Conservation (phyloP, 139 green algal genomes). For the Auxenochlorella protothecoides region DNA sequence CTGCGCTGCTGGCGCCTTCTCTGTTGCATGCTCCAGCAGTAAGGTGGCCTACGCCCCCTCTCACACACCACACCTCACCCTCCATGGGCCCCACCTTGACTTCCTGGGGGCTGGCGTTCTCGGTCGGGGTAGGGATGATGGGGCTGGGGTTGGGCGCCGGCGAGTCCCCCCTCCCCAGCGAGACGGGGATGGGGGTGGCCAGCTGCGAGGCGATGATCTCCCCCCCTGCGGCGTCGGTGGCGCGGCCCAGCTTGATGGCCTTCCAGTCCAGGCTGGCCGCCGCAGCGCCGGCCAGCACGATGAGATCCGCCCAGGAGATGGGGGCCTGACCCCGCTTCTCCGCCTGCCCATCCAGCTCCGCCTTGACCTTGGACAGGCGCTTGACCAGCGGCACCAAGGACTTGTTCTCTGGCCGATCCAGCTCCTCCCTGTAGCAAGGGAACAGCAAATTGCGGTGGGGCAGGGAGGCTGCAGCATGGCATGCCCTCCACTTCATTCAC, state of each 20-base stretch:
- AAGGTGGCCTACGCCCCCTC: no score
- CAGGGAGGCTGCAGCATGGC: no score
- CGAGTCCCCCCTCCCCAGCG: neutral
- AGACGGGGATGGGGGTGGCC: neutral
- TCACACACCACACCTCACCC: no score
- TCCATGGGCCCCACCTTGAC: no score
- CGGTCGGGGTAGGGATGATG: neutral
- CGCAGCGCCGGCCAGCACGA: slow-evolving; percentile 20
- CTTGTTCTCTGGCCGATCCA: slow-evolving; percentile 54
- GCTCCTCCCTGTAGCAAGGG: slow-evolving; percentile 50
- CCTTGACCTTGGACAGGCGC: slow-evolving; percentile 46
- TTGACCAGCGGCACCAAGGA: slow-evolving; percentile 42
- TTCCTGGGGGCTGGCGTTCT: neutral
- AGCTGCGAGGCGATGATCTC: neutral
- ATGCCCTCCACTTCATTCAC: no score
- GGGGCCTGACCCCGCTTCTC: slow-evolving; percentile 20
- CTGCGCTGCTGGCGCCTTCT: no score
- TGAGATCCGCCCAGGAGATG: slow-evolving; percentile 61
- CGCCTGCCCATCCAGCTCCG: slow-evolving; percentile 44
- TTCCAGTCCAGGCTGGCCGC: neutral
- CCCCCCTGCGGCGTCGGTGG: neutral
- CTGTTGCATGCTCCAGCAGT: no score
- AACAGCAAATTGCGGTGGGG: neutral
- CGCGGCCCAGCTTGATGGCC: neutral
- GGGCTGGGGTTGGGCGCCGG: neutral